These are phyloP conservation scores for Inga oerstediana DNA, from an alignment of 306 rosid genomes.

Conservation along the genomic window DNA sequence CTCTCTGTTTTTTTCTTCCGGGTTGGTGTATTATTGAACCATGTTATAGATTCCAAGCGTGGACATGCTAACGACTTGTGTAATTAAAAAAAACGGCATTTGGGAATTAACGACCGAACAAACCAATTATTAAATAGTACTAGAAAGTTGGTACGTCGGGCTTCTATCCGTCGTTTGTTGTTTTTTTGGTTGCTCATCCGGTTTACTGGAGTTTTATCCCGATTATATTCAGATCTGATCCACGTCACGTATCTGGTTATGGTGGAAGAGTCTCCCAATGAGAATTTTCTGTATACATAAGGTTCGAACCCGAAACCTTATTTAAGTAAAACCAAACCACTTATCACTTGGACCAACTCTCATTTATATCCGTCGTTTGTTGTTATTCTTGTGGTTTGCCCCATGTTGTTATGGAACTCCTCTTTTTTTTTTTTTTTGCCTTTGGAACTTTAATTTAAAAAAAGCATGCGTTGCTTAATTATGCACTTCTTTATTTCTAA, in stretches of 20 bases:
- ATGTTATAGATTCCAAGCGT: neutral
- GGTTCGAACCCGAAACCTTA: too few relatives aligned
- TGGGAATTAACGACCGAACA: neutral
- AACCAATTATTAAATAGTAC: neutral
- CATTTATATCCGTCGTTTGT: neutral
- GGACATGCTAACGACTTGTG: neutral
- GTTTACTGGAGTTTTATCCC: too few relatives aligned
- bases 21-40: neutral
- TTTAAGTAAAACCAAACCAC: too few relatives aligned
- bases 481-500: neutral
- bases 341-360: too few relatives aligned
- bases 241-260: too few relatives aligned
- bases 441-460: neutral
- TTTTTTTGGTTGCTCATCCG: too few relatives aligned
- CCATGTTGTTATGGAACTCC: neutral
- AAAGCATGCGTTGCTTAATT: neutral
- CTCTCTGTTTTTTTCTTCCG: too few relatives aligned
- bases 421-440: too few relatives aligned
- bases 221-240: too few relatives aligned
- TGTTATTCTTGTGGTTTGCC: neutral
- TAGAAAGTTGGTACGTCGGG: neutral
- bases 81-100: neutral
- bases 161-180: neutral
- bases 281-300: too few relatives aligned
- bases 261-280: too few relatives aligned